Base-by-base conservation (phyloP, 164 flowering plant species). In the Echeveria elegans region DNA sequence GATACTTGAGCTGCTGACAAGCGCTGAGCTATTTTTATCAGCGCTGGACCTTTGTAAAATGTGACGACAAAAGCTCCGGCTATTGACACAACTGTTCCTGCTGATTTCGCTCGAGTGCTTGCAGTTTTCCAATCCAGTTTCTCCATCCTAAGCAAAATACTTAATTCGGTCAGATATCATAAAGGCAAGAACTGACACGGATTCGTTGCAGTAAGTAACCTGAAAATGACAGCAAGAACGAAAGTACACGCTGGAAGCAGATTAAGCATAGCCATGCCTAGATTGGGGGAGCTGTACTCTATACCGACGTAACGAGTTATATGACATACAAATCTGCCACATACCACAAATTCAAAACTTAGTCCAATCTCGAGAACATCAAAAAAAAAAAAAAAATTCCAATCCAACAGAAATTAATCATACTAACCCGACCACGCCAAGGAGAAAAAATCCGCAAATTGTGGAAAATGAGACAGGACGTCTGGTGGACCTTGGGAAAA, bases 201-300 rank as follows among this genome's bases (percentile, higher is more conserved):
- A 21, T 12, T 34, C 18, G 3, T 37, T 36, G 9, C 62, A 40
- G 18, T 64, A n/a, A 6, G 32, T 37, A 23, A 85, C 89, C 87
- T 80, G 76, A 76, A 77, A 68, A 74, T 40, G 52, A 83, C 43
- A 28, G 87, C 86, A 38, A 83, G 82, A n/a, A 83, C 24, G 75
- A 85, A 85, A 32, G 87, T 82, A 53, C 82, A 68, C 28, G 74
- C 85, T 2, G 89, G 89, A 38, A 80, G 45, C 34, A 83, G 82
- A 68, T 85, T 83, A 68, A 83, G 83, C 81, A 85, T 73, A 24
- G 87, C 75, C 5, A 85, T 70, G 43, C 71, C 74, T 64, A 85
- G 83, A 10, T 84, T 80, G 9, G 89, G 77, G 8, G 89, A 82
- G 72, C 81, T 77, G 28, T 70, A 78, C 12, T 72, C 43, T 30